Evolutionary conservation across 345 rosid genomes (phyloP), one percentile per base, ranked within the genome.

Genomic region (Gossypium raimondii): DNA sequence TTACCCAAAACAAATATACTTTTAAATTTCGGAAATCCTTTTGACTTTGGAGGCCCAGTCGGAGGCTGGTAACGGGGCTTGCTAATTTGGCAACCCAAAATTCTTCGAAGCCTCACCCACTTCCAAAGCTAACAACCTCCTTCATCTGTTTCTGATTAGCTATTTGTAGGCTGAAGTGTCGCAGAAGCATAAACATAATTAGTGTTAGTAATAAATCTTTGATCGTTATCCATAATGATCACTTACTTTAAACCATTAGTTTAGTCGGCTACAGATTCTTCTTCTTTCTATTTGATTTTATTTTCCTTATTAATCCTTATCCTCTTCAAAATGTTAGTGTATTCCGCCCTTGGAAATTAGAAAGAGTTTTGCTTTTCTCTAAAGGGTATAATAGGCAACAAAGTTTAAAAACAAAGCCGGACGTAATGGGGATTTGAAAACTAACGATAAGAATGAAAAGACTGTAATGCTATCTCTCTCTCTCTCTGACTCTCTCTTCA

Each of bases 381-480:
- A 66, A 55, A 66, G 70, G 70, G 29, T 44, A 66, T 43, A 66
- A 66, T 44, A 11, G 52, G 55, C 0, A 55, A 67, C 51, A 64
- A 25, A 24, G 58, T 73, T 59, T 3, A 29, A 67, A 52, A 48
- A 55, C 27, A 62, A 73, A 56, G 20, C 52, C 38, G 70, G 25
- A 56, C 41, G 73, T n/a, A 59, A 66, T 27, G 70, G 52, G 18
- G 41, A 51, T 77, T 60, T 47, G 53, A 51, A 34, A 53, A 64
- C 52, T 24, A 62, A 44, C 61, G 60, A 66, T 66, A 60, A 43
- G 24, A 29, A 59, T 18, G 45, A 55, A 45, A 51, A 18, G 38
- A 47, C 62, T 20, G 24, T 58, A 66, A 63, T 69, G 48, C 51
- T 4, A n/a, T 25, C 22, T 4, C 50, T 34, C 52, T 43, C 16